phyloP scores from a whole-genome alignment of 2,329 filamentous ascomycete species.

The Ceratocystis harringtonii region DNA sequence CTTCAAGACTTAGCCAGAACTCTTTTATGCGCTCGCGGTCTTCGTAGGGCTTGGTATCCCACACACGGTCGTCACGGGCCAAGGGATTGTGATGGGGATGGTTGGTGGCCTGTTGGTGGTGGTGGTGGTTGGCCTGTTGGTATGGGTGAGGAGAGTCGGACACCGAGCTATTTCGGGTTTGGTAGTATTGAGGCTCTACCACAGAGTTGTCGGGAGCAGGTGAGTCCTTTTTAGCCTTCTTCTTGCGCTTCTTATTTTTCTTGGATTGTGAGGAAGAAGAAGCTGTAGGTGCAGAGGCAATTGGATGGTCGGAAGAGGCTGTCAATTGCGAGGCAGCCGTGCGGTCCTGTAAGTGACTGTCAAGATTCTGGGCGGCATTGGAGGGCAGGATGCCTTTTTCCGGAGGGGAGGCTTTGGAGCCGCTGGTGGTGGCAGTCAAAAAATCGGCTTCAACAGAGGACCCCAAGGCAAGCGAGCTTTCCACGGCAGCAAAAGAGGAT shows the following conservation, averaged over 20 bases:
- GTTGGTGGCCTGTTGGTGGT: background rate
- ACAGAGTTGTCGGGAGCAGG: background rate
- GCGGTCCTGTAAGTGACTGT: slow-evolving; percentile 24
- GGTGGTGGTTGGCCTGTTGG: background rate
- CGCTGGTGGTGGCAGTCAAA: background rate
- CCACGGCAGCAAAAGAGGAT: background rate
- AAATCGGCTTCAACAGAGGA: background rate
- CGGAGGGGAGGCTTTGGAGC: background rate
- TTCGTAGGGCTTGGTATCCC: slow-evolving; percentile 89
- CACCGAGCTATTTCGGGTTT: background rate
- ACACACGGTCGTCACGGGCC: slow-evolving; percentile 41
- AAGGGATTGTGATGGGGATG: slow-evolving; percentile 4
- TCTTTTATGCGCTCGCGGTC: slow-evolving; percentile 96
- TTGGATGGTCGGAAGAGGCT: slow-evolving; percentile 17
- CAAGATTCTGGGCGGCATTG: slow-evolving; percentile 23
- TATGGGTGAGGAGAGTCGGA: background rate
- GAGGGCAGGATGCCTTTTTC: background rate
- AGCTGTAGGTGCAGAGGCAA: slow-evolving; percentile 9
- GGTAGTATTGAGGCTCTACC: background rate
- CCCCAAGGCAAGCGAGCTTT: background rate
- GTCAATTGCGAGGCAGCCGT: background rate
- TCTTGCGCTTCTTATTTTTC: slow-evolving; percentile 58
- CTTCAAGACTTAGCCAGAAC: slow-evolving; percentile 89
- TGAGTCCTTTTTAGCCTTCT: slow-evolving; percentile 31
- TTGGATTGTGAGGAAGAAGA: slow-evolving; percentile 29